phyloP scores from a whole-genome alignment of 257 asterid species.

The Solanum arcanum region DNA sequence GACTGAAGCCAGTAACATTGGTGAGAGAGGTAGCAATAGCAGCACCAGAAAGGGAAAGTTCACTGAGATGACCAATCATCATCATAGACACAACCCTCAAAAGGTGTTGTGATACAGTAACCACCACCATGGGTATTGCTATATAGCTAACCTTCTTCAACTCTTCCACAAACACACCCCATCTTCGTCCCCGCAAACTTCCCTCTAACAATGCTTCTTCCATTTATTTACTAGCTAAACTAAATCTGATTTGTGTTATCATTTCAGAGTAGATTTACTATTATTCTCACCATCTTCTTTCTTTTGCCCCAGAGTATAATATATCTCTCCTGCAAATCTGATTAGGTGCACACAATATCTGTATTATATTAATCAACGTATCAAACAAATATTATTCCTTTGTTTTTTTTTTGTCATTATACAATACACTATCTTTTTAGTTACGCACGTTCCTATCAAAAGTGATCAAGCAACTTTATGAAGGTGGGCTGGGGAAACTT shows the following conservation, averaged over 20 bases:
- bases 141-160: conserved; percentile 14
- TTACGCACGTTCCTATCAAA: too few species aligned
- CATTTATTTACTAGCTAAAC: not conserved
- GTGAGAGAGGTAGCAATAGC: conserved; percentile 29
- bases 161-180: conserved; percentile 5
- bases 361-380: not conserved
- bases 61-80: conserved; percentile 34
- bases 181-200: not conserved
- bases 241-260: not conserved
- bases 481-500: too few species aligned
- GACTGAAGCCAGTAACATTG: conserved; percentile 35
- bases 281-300: not conserved
- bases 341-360: not conserved
- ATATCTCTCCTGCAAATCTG: not conserved
- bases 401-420: not conserved
- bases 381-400: not conserved
- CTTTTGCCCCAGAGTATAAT: not conserved
- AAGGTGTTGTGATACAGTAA: conserved; percentile 23
- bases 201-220: not conserved
- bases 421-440: not conserved
- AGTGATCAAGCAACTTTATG: too few species aligned
- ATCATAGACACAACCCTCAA: conserved; percentile 20
- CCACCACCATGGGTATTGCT: conserved; percentile 28
- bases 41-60: conserved; percentile 23
- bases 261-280: not conserved